phyloP scores from a whole-genome alignment of 495 filamentous ascomycete genomes.

The Podospora didyma region DNA sequence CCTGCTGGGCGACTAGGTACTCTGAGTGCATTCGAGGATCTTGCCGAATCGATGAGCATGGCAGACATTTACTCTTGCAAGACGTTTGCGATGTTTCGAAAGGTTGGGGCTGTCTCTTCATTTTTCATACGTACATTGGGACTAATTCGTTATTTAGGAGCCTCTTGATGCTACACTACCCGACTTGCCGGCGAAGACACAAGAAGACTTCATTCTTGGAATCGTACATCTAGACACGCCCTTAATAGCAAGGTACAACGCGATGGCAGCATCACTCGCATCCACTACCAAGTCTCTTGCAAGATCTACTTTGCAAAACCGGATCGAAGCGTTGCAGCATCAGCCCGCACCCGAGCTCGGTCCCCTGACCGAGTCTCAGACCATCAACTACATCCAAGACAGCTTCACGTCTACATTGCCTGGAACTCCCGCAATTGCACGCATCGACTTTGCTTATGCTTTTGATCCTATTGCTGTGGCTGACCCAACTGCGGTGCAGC shows the following conservation, averaged over 20 bases:
- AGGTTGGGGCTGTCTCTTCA: constrained; percentile 28
- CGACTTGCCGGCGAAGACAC: constrained; percentile 52
- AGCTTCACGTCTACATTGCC: constrained; percentile 20
- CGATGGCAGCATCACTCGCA: constrained; percentile 19
- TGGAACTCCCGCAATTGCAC: constrained; percentile 22
- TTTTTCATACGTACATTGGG: background rate
- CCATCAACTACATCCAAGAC: constrained; percentile 23
- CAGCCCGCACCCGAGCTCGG: constrained; percentile 1
- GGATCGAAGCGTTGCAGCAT: constrained; percentile 1
- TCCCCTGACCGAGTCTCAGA: constrained; percentile 26
- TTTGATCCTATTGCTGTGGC: constrained; percentile 55
- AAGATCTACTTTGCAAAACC: constrained; percentile 25
- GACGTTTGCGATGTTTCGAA: constrained; percentile 33
- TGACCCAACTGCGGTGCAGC: constrained; percentile 29
- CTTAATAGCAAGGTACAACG: constrained; percentile 20
- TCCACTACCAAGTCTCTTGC: constrained; percentile 33
- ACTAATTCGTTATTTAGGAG: constrained; percentile 28
- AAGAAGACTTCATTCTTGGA: constrained; percentile 61
- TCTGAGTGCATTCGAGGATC: constrained; percentile 31
- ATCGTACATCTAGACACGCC: constrained; percentile 56
- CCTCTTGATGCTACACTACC: constrained; percentile 60
- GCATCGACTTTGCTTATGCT: constrained; percentile 44
- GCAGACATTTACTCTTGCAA: constrained; percentile 44
- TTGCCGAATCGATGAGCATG: constrained; percentile 42
- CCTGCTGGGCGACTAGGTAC: constrained; percentile 15